Percentiles rank a stretch among this genome's conserved stretches.
phyloP scores from a whole-genome alignment of 2,329 filamentous ascomycete genomes.

The Neocatenulostroma microsporum region DNA sequence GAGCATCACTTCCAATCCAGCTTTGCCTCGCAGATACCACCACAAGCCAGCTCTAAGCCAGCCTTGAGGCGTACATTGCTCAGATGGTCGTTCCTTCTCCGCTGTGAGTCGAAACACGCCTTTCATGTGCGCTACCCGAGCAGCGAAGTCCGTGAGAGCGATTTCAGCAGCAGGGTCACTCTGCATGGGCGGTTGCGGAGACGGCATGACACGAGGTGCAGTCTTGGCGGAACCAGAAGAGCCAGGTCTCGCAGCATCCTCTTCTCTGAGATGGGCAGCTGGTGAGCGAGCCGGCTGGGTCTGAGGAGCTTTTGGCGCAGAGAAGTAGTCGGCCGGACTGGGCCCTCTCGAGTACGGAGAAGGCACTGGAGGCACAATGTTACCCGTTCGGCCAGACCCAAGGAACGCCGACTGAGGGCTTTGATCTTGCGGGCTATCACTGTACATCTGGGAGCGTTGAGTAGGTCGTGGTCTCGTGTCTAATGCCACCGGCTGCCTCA shows the following conservation, averaged over 20 bases:
- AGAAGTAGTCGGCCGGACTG: conserved; percentile 17
- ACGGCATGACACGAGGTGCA: conserved; percentile 16
- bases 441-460: conserved; percentile 7
- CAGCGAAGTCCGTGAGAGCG: conserved; percentile 61
- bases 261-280: conserved; percentile 14
- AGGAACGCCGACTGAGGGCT: conserved; percentile 14
- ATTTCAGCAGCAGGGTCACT: conserved; percentile 49
- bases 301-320: conserved; percentile 9
- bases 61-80: conserved; percentile 47
- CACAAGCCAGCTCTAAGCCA: conserved; percentile 68
- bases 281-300: conserved; percentile 14
- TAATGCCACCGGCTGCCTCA: too few relatives aligned
- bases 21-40: conserved; percentile 83
- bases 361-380: conserved; percentile 7
- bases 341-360: conserved; percentile 13
- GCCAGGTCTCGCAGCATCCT: conserved; percentile 14
- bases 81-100: conserved; percentile 61
- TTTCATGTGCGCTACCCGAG: conserved; percentile 64
- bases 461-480: background rate
- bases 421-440: conserved; percentile 3
- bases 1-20: conserved; percentile 64
- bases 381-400: background rate
- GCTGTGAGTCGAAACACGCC: conserved; percentile 71
- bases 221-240: conserved; percentile 18
- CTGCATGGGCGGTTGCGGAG: conserved; percentile 16